Evolutionary conservation across 495 filamentous ascomycete genomes (phyloP).

Genomic region (Achaetomiella virescens): DNA sequence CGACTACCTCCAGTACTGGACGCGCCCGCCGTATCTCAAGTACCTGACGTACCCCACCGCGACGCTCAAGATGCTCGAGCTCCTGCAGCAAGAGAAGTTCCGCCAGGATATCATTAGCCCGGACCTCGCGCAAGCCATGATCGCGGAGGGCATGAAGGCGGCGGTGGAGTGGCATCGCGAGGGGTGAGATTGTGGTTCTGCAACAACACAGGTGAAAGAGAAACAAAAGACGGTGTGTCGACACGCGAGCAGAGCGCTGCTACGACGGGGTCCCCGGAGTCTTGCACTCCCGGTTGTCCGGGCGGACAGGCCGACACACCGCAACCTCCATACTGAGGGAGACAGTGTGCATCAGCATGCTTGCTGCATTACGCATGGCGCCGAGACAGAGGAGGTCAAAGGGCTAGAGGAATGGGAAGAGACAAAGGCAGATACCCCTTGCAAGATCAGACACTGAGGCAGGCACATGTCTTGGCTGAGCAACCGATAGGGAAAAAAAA

Average conservation of each 20-base stretch:
- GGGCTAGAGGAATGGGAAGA: background rate
- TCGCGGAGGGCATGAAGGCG: constrained; percentile 49
- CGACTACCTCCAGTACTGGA: constrained; percentile 78
- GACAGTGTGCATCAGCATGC: background rate
- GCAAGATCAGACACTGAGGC: background rate
- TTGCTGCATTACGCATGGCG: background rate
- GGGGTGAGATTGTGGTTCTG: constrained; percentile 11
- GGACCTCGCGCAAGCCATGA: constrained; percentile 58
- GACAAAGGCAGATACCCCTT: background rate
- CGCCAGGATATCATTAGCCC: constrained; percentile 74
- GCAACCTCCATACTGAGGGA: background rate
- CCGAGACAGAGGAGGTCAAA: background rate
- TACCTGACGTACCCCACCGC: constrained; percentile 78
- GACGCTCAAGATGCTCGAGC: constrained; percentile 71
- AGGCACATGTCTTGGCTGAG: background rate
- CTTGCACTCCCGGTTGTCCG: background rate
- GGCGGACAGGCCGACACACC: background rate
- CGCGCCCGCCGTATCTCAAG: constrained; percentile 71
- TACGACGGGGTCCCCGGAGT: background rate
- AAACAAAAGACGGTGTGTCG: background rate
- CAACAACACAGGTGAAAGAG: background rate
- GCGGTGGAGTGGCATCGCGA: constrained; percentile 43
- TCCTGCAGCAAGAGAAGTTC: constrained; percentile 79
- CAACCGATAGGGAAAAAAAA: constrained; percentile 6
- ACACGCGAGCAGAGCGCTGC: background rate